phyloP scores from a whole-genome alignment of 1,284 basidiomycete genomes.

The Trichosporon coremiiforme region DNA sequence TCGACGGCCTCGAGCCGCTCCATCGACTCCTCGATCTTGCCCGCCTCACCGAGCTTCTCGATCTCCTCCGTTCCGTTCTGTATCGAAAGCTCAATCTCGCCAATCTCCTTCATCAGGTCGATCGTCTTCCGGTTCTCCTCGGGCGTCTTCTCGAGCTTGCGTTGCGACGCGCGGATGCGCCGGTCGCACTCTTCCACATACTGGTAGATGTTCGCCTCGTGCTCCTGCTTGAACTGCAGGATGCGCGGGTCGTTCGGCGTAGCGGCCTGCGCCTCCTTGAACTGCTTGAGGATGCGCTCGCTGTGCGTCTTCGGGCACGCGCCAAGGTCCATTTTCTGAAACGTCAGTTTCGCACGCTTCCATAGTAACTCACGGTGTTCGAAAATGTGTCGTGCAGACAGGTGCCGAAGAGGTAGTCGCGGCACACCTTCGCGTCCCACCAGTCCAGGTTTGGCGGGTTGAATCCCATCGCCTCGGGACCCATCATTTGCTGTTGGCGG shows the following conservation, averaged over 20 bases:
- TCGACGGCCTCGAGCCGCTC: slow-evolving; percentile 96
- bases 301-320: slow-evolving; percentile 97
- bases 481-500: slow-evolving; percentile 88
- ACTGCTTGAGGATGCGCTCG: slow-evolving; percentile 88
- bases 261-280: slow-evolving; percentile 75
- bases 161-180: slow-evolving; percentile 88
- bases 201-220: slow-evolving; percentile 89
- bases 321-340: slow-evolving; percentile 98
- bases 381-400: slow-evolving; percentile 98
- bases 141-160: slow-evolving; percentile 96
- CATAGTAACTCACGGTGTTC: slow-evolving; percentile 76
- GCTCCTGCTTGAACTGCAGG: slow-evolving; percentile 83
- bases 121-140: slow-evolving; percentile 99
- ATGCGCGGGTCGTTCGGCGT: slow-evolving; percentile 77
- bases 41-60: slow-evolving; percentile 91
- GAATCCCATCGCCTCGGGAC: slow-evolving; percentile 96
- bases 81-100: slow-evolving; percentile 97
- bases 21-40: slow-evolving; percentile 98
- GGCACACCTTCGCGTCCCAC: slow-evolving; percentile 98
- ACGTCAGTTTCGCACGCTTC: slow-evolving; percentile 9
- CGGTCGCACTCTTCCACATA: slow-evolving; percentile 99
- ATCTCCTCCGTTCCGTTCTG: slow-evolving; percentile 98
- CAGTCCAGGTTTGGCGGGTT: slow-evolving; percentile 89
- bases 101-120: slow-evolving; percentile 98
- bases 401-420: slow-evolving; percentile 95